Percentiles rank a stretch among this genome's conserved stretches.
Evolutionary conservation across 768 basidiomycete species (phyloP).

Genomic region (Hygrophoropsis aurantiaca): DNA sequence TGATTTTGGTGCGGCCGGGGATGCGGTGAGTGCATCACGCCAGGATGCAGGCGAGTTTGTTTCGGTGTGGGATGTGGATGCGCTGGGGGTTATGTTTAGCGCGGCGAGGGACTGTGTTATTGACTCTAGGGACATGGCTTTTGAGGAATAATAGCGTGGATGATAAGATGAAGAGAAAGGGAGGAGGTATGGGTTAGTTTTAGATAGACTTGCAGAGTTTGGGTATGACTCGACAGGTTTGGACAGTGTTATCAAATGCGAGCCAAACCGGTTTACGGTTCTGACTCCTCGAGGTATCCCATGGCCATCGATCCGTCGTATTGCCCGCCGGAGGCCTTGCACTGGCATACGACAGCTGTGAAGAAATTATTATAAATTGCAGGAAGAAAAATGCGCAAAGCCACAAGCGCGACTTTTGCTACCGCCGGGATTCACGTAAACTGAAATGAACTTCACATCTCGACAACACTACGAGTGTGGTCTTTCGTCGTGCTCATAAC

Average conservation of each 20-base stretch:
- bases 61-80: slow-evolving; percentile 54
- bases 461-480: neutral
- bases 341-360: slow-evolving; percentile 24
- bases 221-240: slow-evolving; percentile 25
- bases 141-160: no score
- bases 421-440: slow-evolving; percentile 11
- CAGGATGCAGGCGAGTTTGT: slow-evolving; percentile 74
- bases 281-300: slow-evolving; percentile 15
- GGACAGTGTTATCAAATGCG: slow-evolving; percentile 19
- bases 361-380: neutral
- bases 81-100: slow-evolving; percentile 55
- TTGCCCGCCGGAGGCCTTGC: slow-evolving; percentile 24
- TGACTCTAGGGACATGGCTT: slow-evolving; percentile 37
- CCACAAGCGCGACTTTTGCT: slow-evolving; percentile 18
- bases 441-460: neutral
- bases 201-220: slow-evolving; percentile 14
- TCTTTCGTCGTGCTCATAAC: neutral
- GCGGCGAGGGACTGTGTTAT: slow-evolving; percentile 43
- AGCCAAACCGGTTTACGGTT: slow-evolving; percentile 5
- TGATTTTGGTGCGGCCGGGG: slow-evolving; percentile 48
- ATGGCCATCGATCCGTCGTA: slow-evolving; percentile 24
- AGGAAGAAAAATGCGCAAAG: slow-evolving; percentile 6
- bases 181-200: slow-evolving; percentile 10
- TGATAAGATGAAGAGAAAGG: slow-evolving; percentile 9
- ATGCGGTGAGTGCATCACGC: slow-evolving; percentile 66